These are phyloP conservation scores for Aschersonia sp. DNA, from an alignment of 2,329 filamentous ascomycete species.

Conservation along the genomic window DNA sequence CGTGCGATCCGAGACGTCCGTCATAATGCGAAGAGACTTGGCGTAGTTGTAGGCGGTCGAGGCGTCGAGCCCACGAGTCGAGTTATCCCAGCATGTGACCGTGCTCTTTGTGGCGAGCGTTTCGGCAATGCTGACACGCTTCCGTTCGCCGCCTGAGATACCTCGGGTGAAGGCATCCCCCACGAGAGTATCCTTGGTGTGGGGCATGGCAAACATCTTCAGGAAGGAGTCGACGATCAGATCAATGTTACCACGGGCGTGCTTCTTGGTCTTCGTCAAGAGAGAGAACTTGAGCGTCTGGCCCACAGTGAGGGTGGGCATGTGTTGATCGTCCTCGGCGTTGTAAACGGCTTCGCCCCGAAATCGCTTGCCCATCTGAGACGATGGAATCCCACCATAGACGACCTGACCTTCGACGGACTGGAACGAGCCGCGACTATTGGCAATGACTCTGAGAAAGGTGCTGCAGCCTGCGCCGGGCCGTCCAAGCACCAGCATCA, in stretches of 20 bases:
- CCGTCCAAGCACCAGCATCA: slow-evolving; percentile 40
- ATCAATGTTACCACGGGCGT: slow-evolving; percentile 46
- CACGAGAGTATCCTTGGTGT: slow-evolving; percentile 60
- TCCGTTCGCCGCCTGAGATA: slow-evolving; percentile 67
- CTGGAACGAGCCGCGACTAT: slow-evolving; percentile 44
- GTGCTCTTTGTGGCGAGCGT: slow-evolving; percentile 59
- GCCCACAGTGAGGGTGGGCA: slow-evolving; percentile 60
- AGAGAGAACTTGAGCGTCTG: slow-evolving; percentile 65
- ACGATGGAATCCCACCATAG: slow-evolving; percentile 57
- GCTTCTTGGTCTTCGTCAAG: slow-evolving; percentile 59
- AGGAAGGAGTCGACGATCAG: slow-evolving; percentile 50
- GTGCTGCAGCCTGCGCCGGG: slow-evolving; percentile 65
- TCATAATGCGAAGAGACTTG: slow-evolving; percentile 56
- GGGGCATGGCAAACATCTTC: slow-evolving; percentile 65
- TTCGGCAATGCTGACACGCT: slow-evolving; percentile 67
- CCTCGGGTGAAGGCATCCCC: slow-evolving; percentile 60
- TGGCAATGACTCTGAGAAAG: slow-evolving; percentile 62
- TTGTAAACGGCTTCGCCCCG: slow-evolving; percentile 69
- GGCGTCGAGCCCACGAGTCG: slow-evolving; percentile 64
- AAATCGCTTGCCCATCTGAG: slow-evolving; percentile 53
- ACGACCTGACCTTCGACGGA: slow-evolving; percentile 38
- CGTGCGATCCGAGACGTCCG: slow-evolving; percentile 42
- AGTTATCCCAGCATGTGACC: slow-evolving; percentile 69
- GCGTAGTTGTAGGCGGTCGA: slow-evolving; percentile 68
- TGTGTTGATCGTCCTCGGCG: slow-evolving; percentile 62